Percentiles rank a stretch among this genome's conserved stretches.
These are phyloP conservation scores for Penicillium canariense DNA, from an alignment of 495 filamentous ascomycete genomes.

Conservation along the genomic window DNA sequence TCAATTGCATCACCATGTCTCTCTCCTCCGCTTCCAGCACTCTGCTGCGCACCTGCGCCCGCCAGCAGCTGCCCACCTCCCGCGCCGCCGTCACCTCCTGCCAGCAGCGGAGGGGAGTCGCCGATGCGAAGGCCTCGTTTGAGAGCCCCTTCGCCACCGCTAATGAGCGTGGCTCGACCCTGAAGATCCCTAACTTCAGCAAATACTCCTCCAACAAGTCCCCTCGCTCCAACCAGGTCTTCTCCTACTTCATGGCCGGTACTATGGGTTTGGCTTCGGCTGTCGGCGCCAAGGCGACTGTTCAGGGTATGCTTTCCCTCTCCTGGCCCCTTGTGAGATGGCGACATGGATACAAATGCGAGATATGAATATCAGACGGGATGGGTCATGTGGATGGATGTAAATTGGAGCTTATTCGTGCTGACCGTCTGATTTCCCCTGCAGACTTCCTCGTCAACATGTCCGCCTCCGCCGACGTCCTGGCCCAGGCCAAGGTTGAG, in stretches of 20 bases:
- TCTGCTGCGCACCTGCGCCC: slow-evolving; percentile 51
- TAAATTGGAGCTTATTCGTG: background rate
- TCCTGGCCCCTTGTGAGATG: background rate
- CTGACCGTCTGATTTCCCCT: slow-evolving; percentile 27
- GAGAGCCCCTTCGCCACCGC: slow-evolving; percentile 50
- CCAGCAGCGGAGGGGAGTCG: slow-evolving; percentile 48
- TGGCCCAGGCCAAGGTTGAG: slow-evolving; percentile 99
- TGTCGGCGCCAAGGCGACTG: slow-evolving; percentile 92
- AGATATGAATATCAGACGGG: background rate
- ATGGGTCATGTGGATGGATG: slow-evolving; percentile 3
- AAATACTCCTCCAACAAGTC: slow-evolving; percentile 74
- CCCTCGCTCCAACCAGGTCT: slow-evolving; percentile 72
- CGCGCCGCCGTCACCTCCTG: slow-evolving; percentile 48
- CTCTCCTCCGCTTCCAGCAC: slow-evolving; percentile 48
- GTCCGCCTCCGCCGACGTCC: slow-evolving; percentile 97
- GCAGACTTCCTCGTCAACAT: slow-evolving; percentile 99
- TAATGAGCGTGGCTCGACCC: slow-evolving; percentile 46
- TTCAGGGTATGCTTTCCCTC: slow-evolving; percentile 72
- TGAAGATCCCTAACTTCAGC: slow-evolving; percentile 83
- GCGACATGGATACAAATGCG: background rate
- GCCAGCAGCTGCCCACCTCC: slow-evolving; percentile 45
- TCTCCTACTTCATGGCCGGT: slow-evolving; percentile 97
- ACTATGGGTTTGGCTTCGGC: slow-evolving; percentile 87
- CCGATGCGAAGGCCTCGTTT: slow-evolving; percentile 49
- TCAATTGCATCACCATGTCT: slow-evolving; percentile 47